These are phyloP conservation scores for Encephalitozoon cuniculi DNA, from an alignment of 371 early-diverging fungal species.

Conservation along the genomic window DNA sequence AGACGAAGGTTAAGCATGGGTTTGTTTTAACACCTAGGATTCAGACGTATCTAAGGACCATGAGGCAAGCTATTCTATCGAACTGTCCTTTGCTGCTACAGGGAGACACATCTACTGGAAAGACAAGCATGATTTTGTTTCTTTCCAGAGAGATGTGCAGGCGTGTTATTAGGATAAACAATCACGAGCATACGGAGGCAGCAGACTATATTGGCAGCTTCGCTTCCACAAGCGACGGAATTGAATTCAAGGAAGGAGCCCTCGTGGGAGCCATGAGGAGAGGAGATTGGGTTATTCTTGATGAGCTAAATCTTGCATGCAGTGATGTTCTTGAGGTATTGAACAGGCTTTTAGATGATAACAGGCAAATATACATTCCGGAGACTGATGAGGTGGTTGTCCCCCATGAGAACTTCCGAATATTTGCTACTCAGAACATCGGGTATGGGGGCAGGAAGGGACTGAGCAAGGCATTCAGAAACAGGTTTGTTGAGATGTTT, in stretches of 20 bases:
- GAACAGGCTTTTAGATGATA: conserved; percentile 95
- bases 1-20: conserved; percentile 33
- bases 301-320: conserved; percentile 97
- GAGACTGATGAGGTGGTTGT: conserved; percentile 85
- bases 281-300: conserved; percentile 97
- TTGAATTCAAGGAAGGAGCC: conserved; percentile 83
- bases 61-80: conserved; percentile 79
- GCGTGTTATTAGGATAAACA: conserved; percentile 92
- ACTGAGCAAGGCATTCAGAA: conserved; percentile 93
- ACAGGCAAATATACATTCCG: conserved; percentile 86
- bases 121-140: conserved; percentile 93
- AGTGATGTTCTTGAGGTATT: conserved; percentile 96
- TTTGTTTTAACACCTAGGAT: conserved; percentile 83
- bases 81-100: conserved; percentile 93
- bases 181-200: conserved; percentile 97
- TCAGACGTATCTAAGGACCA: conserved; percentile 69
- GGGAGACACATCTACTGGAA: conserved; percentile 97
- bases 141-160: conserved; percentile 82
- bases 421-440: conserved; percentile 99
- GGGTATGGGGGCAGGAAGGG: conserved; percentile 94
- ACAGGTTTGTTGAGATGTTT: conserved; percentile 76
- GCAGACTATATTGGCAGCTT: conserved; percentile 94
- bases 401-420: conserved; percentile 89
- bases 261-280: conserved; percentile 83
- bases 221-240: conserved; percentile 61